Evolutionary conservation across 495 filamentous ascomycete genomes (phyloP), one percentile per base, ranked within the genome.

Genomic region (Hypoxylon fuscum): DNA sequence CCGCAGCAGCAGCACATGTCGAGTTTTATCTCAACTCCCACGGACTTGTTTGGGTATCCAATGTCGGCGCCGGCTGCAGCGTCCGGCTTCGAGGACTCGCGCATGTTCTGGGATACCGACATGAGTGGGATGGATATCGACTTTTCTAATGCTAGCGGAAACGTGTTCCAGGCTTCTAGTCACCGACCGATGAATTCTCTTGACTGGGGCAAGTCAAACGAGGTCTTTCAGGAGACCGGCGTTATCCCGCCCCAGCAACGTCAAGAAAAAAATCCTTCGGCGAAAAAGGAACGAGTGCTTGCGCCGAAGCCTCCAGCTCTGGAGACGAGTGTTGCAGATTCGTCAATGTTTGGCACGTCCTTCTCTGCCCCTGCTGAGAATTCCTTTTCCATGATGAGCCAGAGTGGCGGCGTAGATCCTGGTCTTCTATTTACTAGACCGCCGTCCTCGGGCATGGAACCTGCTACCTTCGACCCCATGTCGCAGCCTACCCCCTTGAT

Each of bases 81-180:
- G 17, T 86, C 88, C 7, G 81, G 83, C 47, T 88, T 88, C 54
- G 82, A 81, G 5, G 85, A 88, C 59, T 81, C 87, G 35, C 84
- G 85, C 49, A 71, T 88, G 21, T 92, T 93, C 69, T 95, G 90
- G 90, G 91, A 93, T 57, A 78, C 88, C 11, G 75, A 71, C 56
- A 77, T 81, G 68, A 74, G 70, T 48, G 78, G 72, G 9, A 85
- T 87, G 81, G 82, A 81, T 48, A 74, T 88, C 9, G 83, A 87
- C 59, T 85, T 85, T 49, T 70, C 72, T 51, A 69, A 66, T 59
- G 65, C 66, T 29, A 60, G 68, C 53, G 62, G 66, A 32, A 61
- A 71, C 41, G 60, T 76, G 34, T 77, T 78, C 56, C 75, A 74
- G 43, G 62, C 67, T 48, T 60, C 72, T 9, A 55, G 72, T 34